Conservation (phyloP, 305 asterid species). For the Lippia alba region DNA sequence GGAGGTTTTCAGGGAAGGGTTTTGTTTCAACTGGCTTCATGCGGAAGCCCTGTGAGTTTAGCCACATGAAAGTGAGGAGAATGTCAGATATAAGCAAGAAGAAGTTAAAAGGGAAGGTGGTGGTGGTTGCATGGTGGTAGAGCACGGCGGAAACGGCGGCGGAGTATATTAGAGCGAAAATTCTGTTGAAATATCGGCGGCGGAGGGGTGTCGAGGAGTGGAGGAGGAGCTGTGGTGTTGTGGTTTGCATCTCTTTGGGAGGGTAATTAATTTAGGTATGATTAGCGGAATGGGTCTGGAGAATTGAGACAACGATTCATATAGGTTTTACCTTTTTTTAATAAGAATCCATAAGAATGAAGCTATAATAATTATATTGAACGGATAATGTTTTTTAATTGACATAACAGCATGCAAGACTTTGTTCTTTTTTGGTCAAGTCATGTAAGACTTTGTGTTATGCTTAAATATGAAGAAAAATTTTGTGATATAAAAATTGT, state of each 20-base stretch:
- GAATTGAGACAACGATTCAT: no score
- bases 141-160: slow-evolving; percentile 49
- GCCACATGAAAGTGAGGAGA: slow-evolving; percentile 61
- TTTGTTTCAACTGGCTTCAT: slow-evolving; percentile 45
- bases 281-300: no score
- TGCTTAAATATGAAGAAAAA: no score
- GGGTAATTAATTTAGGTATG: background rate
- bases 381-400: no score
- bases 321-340: no score
- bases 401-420: no score
- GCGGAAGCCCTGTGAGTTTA: slow-evolving; percentile 57
- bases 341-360: no score
- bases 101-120: slow-evolving; percentile 32
- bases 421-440: no score
- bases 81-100: slow-evolving; percentile 47
- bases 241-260: slow-evolving; percentile 13
- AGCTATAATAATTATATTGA: no score
- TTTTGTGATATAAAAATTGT: no score
- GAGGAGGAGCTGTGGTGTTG: slow-evolving; percentile 31
- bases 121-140: slow-evolving; percentile 49
- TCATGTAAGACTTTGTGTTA: no score
- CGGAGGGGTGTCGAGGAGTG: slow-evolving; percentile 43
- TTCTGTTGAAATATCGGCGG: slow-evolving; percentile 48
- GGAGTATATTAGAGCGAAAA: slow-evolving; percentile 45
- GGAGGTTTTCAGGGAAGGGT: slow-evolving; percentile 46